A percentile compares a stretch with the other conserved stretches of the same genome.
phyloP scores from a whole-genome alignment of 345 rosid species.

The Pistacia integerrima region DNA sequence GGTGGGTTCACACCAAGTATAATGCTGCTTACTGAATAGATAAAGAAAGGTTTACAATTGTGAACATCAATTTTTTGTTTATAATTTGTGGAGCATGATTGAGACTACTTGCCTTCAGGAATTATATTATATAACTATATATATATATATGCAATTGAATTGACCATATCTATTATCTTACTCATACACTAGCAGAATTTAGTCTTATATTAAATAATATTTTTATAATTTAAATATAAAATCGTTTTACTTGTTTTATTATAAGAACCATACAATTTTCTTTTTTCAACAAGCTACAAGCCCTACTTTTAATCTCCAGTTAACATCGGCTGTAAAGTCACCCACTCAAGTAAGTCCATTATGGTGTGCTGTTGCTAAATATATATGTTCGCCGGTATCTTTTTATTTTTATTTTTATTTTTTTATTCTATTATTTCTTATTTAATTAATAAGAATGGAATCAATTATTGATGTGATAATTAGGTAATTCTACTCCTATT shows the following conservation, averaged over 20 bases:
- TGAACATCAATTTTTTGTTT: background rate
- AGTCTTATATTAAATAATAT: too few species aligned
- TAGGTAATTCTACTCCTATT: too few species aligned
- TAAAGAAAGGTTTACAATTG: background rate
- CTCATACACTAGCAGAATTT: too few species aligned
- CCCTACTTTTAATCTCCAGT: background rate
- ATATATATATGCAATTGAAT: too few species aligned
- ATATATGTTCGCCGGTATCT: too few species aligned
- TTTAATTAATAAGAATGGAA: too few species aligned
- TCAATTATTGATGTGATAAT: background rate
- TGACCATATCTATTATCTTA: too few species aligned
- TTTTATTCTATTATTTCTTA: too few species aligned
- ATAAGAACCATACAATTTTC: background rate
- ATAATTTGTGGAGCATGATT: background rate
- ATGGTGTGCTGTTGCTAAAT: background rate
- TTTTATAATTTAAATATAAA: too few species aligned
- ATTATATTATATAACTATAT: too few species aligned
- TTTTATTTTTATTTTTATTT: too few species aligned
- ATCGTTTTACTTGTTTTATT: too few species aligned
- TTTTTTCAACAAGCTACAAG: background rate
- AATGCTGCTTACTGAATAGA: slow-evolving; percentile 6
- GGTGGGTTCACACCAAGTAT: slow-evolving; percentile 3
- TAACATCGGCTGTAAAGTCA: background rate
- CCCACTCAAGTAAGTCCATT: background rate
- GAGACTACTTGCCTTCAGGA: background rate